Conservation (phyloP, 225 moss, liverwort and hornwort genomes). For the Sphagnum contortum region DNA sequence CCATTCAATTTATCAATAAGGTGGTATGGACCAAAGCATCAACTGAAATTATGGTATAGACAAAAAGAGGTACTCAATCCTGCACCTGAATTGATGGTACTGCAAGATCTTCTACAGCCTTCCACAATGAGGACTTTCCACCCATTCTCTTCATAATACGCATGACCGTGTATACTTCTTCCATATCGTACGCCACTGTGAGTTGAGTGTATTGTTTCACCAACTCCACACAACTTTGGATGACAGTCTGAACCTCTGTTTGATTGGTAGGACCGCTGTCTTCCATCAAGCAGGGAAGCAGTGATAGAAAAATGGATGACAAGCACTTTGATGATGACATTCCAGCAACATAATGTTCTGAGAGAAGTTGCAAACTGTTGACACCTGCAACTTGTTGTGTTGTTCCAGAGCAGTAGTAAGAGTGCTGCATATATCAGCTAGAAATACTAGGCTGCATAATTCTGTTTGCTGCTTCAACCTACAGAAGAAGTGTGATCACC, state of each 20-base stretch:
- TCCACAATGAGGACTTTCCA: slow-evolving; percentile 61
- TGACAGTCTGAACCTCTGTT: slow-evolving; percentile 17
- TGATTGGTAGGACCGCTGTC: slow-evolving; percentile 3
- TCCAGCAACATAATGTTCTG: slow-evolving; percentile 18
- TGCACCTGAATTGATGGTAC: slow-evolving; percentile 45
- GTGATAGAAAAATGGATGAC: slow-evolving; percentile 55
- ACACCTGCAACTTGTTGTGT: slow-evolving; percentile 18
- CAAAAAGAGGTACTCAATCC: not conserved
- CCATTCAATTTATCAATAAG: no score
- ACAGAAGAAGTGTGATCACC: not conserved
- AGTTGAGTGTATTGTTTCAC: slow-evolving; percentile 49
- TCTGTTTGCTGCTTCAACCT: not conserved
- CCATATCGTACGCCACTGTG: slow-evolving; percentile 54
- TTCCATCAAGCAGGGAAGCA: slow-evolving; percentile 35
- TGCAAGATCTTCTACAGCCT: slow-evolving; percentile 47
- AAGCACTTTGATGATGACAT: slow-evolving; percentile 18
- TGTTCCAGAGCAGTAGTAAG: no score
- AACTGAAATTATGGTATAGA: not conserved
- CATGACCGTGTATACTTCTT: slow-evolving; percentile 63
- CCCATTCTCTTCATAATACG: slow-evolving; percentile 63
- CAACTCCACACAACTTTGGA: slow-evolving; percentile 46
- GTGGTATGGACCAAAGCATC: not conserved
- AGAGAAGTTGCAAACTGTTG: slow-evolving; percentile 25
- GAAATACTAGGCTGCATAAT: not conserved
- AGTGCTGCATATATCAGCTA: no score